Base-by-base conservation (phyloP, 768 basidiomycete genomes). In the Mrakia gelida region DNA sequence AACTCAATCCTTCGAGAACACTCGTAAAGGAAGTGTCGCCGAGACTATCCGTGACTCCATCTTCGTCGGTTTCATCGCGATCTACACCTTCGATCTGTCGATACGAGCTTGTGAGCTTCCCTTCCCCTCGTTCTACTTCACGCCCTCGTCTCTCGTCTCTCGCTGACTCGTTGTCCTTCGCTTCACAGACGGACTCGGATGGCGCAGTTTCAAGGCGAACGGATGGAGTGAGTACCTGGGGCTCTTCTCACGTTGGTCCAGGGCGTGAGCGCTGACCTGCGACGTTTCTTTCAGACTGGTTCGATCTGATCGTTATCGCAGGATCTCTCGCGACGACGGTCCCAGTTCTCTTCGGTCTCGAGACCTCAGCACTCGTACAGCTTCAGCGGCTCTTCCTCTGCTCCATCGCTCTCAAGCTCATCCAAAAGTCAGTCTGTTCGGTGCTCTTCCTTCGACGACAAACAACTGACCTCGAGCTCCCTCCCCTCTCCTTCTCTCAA, bases 361-460 rank as follows among this genome's bases (percentile, higher is more conserved):
- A 59, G n/a, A 41, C 67, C 1, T 54, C 72, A 4, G 34, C n/a
- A 8, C 56, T 68, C 63, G 49, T 62, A 0, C 91, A 93, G 79
- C 86, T 93, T 0, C 92, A 95, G 81, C 94, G 94, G 84, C 87
- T 98, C 15, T 98, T 98, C 85, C 88, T 98, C 41, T 94, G 95
- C 81, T 90, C 91, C 81, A 93, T 98, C 78, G 91, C 93, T 0
- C 91, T 98, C 88, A 98, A 98, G 84, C 89, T 98, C 16, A 92
- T 97, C 0, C 93, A 98, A 82, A 88, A 92, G 61, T 91, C 18
- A 30, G 63, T 18, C 16, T 21, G 18, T 1, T 32, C 34, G 5
- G 11, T 21, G 32, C 91, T 79, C 90, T 93, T 82, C 90, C 30
- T 18, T 34, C 38, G 0, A 23, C 34, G 28, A n/a, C 15, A 10